Conservation (phyloP, 805 yeast species). For the Suhomyces sp. region DNA sequence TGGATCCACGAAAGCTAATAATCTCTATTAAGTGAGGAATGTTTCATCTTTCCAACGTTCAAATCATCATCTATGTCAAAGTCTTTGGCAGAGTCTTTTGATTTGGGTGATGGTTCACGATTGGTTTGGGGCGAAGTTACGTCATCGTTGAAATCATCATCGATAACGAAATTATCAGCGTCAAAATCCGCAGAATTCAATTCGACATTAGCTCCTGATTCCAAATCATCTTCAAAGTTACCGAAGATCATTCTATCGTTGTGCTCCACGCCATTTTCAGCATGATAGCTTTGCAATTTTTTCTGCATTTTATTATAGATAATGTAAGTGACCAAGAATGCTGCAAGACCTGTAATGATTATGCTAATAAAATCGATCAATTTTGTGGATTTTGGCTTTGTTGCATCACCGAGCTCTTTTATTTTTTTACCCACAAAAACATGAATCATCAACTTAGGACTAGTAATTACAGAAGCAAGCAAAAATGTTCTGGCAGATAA, state of each 20-base stretch:
- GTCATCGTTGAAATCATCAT: conserved; percentile 27
- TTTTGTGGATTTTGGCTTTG: conserved; percentile 48
- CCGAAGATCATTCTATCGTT: conserved; percentile 39
- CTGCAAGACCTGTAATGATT: conserved; percentile 50
- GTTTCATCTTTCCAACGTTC: conserved; percentile 1
- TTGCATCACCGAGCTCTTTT: conserved; percentile 59
- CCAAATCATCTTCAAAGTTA: conserved; percentile 38
- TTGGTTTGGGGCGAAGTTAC: neutral
- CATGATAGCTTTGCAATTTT: conserved; percentile 30
- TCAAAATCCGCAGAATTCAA: conserved; percentile 36
- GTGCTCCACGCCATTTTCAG: conserved; percentile 9
- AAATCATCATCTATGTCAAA: conserved; percentile 1
- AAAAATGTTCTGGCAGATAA: conserved; percentile 60
- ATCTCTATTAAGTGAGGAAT: conserved; percentile 7
- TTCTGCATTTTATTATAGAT: conserved; percentile 56
- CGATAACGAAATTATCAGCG: conserved; percentile 40
- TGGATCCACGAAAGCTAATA: conserved; percentile 3
- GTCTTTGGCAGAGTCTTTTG: neutral
- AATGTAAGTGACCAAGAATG: conserved; percentile 60
- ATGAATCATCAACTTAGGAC: conserved; percentile 79
- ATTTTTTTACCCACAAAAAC: conserved; percentile 76
- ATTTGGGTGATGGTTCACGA: neutral
- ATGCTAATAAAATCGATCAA: conserved; percentile 65
- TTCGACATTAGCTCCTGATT: conserved; percentile 28
- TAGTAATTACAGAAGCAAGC: conserved; percentile 67